These are phyloP conservation scores for Starmerella gropengiesseri DNA, from an alignment of 805 yeast genomes.

Conservation along the genomic window DNA sequence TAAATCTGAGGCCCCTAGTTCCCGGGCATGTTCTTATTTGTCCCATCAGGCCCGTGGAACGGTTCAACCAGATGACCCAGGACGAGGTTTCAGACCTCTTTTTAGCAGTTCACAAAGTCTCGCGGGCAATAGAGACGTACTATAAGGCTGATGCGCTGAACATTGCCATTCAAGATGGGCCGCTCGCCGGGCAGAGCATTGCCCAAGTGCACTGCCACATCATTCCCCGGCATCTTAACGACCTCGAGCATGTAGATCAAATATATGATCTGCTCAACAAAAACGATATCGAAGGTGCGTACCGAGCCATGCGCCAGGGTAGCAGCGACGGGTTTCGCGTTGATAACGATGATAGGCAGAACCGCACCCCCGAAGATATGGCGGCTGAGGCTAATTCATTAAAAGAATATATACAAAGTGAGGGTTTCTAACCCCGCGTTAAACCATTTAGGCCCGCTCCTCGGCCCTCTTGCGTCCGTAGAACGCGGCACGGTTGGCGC, in stretches of 20 bases:
- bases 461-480: conserved; percentile 29
- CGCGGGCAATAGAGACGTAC: conserved; percentile 50
- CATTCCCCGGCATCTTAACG: conserved; percentile 60
- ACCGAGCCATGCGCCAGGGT: conserved; percentile 25
- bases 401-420: conserved; percentile 17
- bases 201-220: conserved; percentile 93
- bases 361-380: conserved; percentile 59
- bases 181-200: conserved; percentile 90
- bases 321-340: conserved; percentile 25
- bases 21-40: conserved; percentile 91
- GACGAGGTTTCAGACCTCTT: conserved; percentile 72
- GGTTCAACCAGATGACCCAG: conserved; percentile 56
- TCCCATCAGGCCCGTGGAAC: conserved; percentile 58
- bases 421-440: neutral
- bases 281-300: conserved; percentile 40
- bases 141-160: conserved; percentile 78
- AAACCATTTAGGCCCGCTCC: too few relatives aligned
- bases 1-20: conserved; percentile 80
- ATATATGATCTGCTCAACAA: conserved; percentile 57
- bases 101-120: conserved; percentile 58
- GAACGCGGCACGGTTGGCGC: conserved; percentile 45
- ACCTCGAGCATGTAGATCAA: conserved; percentile 58
- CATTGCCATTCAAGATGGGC: conserved; percentile 92
- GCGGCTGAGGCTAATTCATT: conserved; percentile 54
- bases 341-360: conserved; percentile 40